Conservation (phyloP, 2,329 filamentous ascomycete genomes). For the Clonostachys chloroleuca region DNA sequence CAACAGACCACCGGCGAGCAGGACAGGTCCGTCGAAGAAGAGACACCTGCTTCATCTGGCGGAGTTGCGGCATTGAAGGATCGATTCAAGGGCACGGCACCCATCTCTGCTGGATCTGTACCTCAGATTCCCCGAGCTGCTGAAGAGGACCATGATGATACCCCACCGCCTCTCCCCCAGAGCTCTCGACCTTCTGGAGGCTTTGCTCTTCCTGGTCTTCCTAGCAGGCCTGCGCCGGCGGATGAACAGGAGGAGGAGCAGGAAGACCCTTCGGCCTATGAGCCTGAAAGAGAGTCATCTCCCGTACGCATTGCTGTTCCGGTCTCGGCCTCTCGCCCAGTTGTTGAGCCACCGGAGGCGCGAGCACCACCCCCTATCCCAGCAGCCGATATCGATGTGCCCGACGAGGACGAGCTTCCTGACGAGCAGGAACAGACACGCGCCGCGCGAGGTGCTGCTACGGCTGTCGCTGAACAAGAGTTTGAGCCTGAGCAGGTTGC, state of each 20-base stretch:
- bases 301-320: slow-evolving; percentile 86
- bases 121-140: slow-evolving; percentile 25
- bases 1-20: slow-evolving; percentile 60
- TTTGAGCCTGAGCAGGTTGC: slow-evolving; percentile 22
- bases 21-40: slow-evolving; percentile 38
- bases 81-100: slow-evolving; percentile 73
- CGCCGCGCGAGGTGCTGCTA: slow-evolving; percentile 52
- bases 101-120: slow-evolving; percentile 51
- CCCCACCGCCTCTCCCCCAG: slow-evolving; percentile 44
- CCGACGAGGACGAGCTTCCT: slow-evolving; percentile 58
- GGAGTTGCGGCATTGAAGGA: slow-evolving; percentile 74
- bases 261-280: slow-evolving; percentile 39
- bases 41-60: slow-evolving; percentile 52
- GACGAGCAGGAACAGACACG: slow-evolving; percentile 62
- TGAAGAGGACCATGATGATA: slow-evolving; percentile 32
- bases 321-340: slow-evolving; percentile 46
- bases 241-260: slow-evolving; percentile 54
- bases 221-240: slow-evolving; percentile 51
- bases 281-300: slow-evolving; percentile 54
- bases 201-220: slow-evolving; percentile 75
- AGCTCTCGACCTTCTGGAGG: slow-evolving; percentile 69
- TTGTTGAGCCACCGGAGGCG: slow-evolving; percentile 47
- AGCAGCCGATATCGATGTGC: slow-evolving; percentile 57
- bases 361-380: slow-evolving; percentile 56
- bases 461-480: slow-evolving; percentile 43